Base-by-base conservation (phyloP, 2,329 filamentous ascomycete genomes). In the Periglandula ipomoeae region DNA sequence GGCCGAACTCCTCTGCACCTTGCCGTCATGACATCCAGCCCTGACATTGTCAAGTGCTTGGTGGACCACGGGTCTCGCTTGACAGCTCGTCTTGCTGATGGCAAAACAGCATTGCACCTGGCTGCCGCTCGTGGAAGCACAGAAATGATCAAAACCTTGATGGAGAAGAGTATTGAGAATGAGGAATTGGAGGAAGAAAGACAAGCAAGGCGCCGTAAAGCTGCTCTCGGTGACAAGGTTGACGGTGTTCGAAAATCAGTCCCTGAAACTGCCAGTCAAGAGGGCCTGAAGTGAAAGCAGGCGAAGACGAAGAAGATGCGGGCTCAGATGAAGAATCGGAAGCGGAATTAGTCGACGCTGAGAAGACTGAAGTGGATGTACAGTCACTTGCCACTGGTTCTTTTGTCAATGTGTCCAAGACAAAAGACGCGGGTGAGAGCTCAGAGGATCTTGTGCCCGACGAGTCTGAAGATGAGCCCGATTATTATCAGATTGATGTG, bases 1-100 rank as follows among this genome's bases (percentile, higher is more conserved):
- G 89, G 89, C 13, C 74, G 89, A 34, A 84, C 87, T 1, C 87
- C 88, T 8, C 72, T 94, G 7, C 89, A 94, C 49, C 71, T 95
- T 11, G 88, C 89, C 1, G 78, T 79, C 35, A 81, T 81, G 61
- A 75, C 72, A 42, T 88, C 85, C 0, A 84, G 80, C 0, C 74
- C 80, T 0, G 80, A 85, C 35, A 73, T 94, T 50, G 85, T 93
- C 1, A 74, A 84, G 52, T 76, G 71, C 43, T 73, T 95, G 1
- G 79, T 94, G 23, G 76, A 89, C 52, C 73, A 81, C 50, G 86
- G 84, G 3, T 83, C 87, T 30, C 79, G 87, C 15, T 68, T 95
- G 22, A 78, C 89, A 22, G 76, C 87, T 44, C 79, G 89, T 44
- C 63, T 94, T 35, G 85, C 85, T 0, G 89, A 93, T 62, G 89